Evolutionary conservation across 2,329 filamentous ascomycete genomes (phyloP), one percentile per base, ranked within the genome.

Genomic region (Sporothrix luriei): DNA sequence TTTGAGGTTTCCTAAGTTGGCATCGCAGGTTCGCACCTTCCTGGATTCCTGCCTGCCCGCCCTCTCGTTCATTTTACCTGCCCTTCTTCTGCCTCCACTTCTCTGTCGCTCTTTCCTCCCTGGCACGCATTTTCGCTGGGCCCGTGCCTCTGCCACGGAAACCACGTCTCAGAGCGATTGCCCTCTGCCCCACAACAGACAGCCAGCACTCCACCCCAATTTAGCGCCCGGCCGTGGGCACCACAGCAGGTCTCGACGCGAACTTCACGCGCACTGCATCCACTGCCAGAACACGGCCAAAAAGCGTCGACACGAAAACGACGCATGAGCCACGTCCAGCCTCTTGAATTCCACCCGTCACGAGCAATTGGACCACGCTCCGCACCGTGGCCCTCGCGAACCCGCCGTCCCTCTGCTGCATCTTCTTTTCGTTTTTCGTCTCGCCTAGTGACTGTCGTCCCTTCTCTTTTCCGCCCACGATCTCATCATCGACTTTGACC

Each of bases 281-380:
- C 62, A 33, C 62, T 65, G 62, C 62, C 62, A 52, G 65, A 59
- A 69, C 29, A 38, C 57, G 51, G 51, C 43, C 61, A 14, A 54
- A 65, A 46, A 43, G 57, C 38, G 57, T 62, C 61, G 65, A 72
- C 72, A 73, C 72, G 71, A 70, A 73, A 72, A 73, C 66, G 43
- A 67, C 70, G 66, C 70, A 71, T 55, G 67, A 61, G 40, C 40
- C 65, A 29, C 11, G 69, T 33, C 70, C 71, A 73, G 66, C 73
- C 72, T 73, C 71, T 71, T 66, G 52, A 68, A 71, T 73, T 71
- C 54, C 68, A 68, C 68, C 7, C 40, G 49, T 43, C 24, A n/a
- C 62, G 43, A 13, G 55, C 66, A 66, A 59, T 57, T 61, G 48
- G 48, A 62, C 48, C 40, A 54, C 48, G 40, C 52, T 62, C 57